Evolutionary conservation across 352 stramenopile species (phyloP), one percentile per base, ranked within the genome.

Genomic region (Pythium monospermum): DNA sequence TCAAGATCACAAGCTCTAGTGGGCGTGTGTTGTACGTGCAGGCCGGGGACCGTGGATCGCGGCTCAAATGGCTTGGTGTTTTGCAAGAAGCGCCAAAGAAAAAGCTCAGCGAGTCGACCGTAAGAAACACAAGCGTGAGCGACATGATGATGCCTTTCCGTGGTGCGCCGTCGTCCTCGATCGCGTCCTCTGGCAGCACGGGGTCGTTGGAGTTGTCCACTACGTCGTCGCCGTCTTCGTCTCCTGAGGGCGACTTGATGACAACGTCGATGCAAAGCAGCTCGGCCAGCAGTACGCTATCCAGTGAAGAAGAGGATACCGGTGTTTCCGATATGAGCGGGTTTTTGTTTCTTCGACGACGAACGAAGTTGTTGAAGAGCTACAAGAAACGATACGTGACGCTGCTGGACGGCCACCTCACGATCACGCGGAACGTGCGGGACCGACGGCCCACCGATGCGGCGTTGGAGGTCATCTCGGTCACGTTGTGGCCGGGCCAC

Each of bases 331-430:
- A 77, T 35, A 71, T 65, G 71, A 54, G 71, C 33, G 76, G 73
- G 30, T 83, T 69, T 49, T 60, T 87, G 44, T 53, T 66, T 33
- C 39, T 84, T 26, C 71, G 73, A 1, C 53, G 60, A 13, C 32
- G 50, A 10, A 35, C 28, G 22, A 25, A 40, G 1, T 53, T 69
- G 35, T 22, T 85, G 7, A 66, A 54, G 8, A 41, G 59, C 12
- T 85, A 64, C 64, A 84, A 77, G 61, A 82, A 77, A 61, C 76
- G 76, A 27, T 85, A 66, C 38, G 47, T 85, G 49, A 67, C 56
- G 52, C 54, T 84, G 0, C 42, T 37, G 1, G 60, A 85, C 46
- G 76, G 76, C 43, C 68, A 72, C 38, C 19, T 87, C 39, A 67
- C 53, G 8, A 39, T 87, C 26, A 56, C 64, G 37, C 63, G 53